phyloP scores from a whole-genome alignment of 306 rosid species.

The Citrullus colocynthis region DNA sequence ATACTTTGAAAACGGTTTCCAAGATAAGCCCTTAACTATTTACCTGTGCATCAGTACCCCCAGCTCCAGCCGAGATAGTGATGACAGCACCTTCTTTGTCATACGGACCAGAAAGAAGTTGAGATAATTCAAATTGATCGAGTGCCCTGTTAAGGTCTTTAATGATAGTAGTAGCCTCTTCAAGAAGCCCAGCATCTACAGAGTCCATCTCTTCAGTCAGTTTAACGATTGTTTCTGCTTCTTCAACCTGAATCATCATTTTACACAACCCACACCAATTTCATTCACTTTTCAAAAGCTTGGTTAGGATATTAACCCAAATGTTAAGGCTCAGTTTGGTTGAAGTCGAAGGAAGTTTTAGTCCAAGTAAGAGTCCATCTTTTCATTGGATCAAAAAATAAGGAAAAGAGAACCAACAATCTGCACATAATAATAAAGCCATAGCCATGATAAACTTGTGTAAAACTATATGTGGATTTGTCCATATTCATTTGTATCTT shows the following conservation, averaged over 20 bases:
- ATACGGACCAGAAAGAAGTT: slow-evolving; percentile 91
- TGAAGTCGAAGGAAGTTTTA: not conserved
- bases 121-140: slow-evolving; percentile 79
- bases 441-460: not conserved
- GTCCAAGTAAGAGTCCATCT: not conserved
- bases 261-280: not conserved
- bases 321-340: not conserved
- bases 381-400: not conserved
- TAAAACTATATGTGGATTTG: no score
- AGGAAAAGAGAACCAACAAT: not conserved
- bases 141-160: slow-evolving; percentile 69
- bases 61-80: slow-evolving; percentile 86
- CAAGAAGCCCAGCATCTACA: slow-evolving; percentile 58
- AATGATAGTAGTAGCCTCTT: slow-evolving; percentile 70
- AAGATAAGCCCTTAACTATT: slow-evolving; percentile 7
- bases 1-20: not conserved
- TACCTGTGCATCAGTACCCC: slow-evolving; percentile 99
- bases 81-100: slow-evolving; percentile 92
- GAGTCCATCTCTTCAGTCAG: slow-evolving; percentile 89
- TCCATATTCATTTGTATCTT: no score
- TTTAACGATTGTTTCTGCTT: slow-evolving; percentile 79
- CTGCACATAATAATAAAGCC: not conserved
- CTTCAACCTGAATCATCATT: slow-evolving; percentile 59
- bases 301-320: not conserved
- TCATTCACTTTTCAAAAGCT: not conserved